phyloP scores from a whole-genome alignment of 805 yeast genomes.

The Candida insectalens region DNA sequence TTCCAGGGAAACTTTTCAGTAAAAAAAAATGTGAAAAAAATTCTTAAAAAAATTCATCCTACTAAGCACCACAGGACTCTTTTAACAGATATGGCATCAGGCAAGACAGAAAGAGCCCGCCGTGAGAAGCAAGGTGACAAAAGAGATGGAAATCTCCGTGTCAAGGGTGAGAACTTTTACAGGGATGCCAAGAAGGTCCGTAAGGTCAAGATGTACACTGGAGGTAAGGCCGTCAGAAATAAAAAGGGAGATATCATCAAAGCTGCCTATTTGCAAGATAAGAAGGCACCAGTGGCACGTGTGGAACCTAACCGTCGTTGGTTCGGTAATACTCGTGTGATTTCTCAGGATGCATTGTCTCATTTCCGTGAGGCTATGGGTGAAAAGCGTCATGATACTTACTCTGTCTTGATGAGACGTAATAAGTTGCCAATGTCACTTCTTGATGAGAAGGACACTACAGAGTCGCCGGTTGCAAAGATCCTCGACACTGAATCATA shows the following conservation, averaged over 20 bases:
- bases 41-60: too few species aligned
- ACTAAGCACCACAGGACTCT: background rate
- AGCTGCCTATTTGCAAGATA: constrained; percentile 83
- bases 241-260: constrained; percentile 78
- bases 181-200: constrained; percentile 89
- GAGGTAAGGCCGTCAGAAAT: constrained; percentile 80
- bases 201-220: constrained; percentile 85
- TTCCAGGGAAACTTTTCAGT: background rate
- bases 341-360: constrained; percentile 89
- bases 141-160: constrained; percentile 84
- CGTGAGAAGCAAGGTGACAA: constrained; percentile 73
- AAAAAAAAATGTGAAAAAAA: constrained; percentile 1
- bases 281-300: constrained; percentile 82
- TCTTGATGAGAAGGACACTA: constrained; percentile 74
- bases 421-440: constrained; percentile 94
- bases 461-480: constrained; percentile 66
- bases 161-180: constrained; percentile 95
- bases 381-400: constrained; percentile 69
- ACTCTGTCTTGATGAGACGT: constrained; percentile 78
- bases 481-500: constrained; percentile 86
- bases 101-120: constrained; percentile 84
- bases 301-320: constrained; percentile 95
- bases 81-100: constrained; percentile 70
- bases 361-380: constrained; percentile 94
- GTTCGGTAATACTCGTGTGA: constrained; percentile 97